Evolutionary conservation across 2,329 filamentous ascomycete species (phyloP).

Genomic region (Lecanicillium sp.): DNA sequence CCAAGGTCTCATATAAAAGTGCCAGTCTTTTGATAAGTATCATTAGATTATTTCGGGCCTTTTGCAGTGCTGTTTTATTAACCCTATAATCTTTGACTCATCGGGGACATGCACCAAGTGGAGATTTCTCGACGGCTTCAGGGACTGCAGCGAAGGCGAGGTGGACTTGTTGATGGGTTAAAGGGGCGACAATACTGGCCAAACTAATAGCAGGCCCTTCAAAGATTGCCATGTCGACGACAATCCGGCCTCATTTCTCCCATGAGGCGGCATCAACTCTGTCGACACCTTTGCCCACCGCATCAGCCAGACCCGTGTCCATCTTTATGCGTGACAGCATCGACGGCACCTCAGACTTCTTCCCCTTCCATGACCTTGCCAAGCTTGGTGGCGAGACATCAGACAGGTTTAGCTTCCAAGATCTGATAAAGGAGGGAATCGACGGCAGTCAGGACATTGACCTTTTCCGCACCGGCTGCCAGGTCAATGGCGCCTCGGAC

Average conservation of each 20-base stretch:
- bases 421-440: constrained; percentile 24
- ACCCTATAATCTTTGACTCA: too few relatives aligned
- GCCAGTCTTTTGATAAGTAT: too few relatives aligned
- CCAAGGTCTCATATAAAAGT: too few relatives aligned
- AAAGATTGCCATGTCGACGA: constrained; percentile 2
- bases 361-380: constrained; percentile 27
- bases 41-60: too few relatives aligned
- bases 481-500: constrained; percentile 18
- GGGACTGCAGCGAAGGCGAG: too few relatives aligned
- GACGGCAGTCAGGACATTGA: constrained; percentile 22
- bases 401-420: constrained; percentile 22
- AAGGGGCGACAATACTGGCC: too few relatives aligned
- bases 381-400: constrained; percentile 17
- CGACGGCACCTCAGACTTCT: constrained; percentile 26
- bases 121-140: too few relatives aligned
- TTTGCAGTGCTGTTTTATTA: too few relatives aligned
- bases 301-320: constrained; percentile 17
- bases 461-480: constrained; percentile 25
- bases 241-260: constrained; percentile 4
- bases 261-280: background rate
- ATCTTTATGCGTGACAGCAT: constrained; percentile 21
- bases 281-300: constrained; percentile 6
- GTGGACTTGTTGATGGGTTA: too few relatives aligned
- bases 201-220: too few relatives aligned
- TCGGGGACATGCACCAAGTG: too few relatives aligned